Base-by-base conservation (phyloP, 148 eudicot species). In the Cornus kousa region DNA sequence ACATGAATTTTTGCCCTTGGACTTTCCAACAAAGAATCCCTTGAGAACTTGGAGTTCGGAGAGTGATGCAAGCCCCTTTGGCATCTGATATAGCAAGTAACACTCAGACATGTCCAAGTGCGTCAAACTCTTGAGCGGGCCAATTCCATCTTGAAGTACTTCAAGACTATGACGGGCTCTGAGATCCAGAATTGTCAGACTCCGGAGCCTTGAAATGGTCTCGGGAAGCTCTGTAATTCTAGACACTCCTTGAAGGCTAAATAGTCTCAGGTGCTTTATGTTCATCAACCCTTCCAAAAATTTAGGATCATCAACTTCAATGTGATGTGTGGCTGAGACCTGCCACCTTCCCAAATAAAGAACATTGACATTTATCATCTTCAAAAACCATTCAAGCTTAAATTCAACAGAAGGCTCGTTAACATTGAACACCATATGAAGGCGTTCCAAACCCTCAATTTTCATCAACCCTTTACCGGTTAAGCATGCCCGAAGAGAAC, bases 61-160 rank as follows among this genome's bases (percentile, higher is more conserved):
- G 16, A 90, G 83, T 2, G 10, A 6, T 0, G 75, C 28, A 43
- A 90, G 81, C 12, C 79, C 87, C 24, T 83, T 87, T 11, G 93
- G 93, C 80, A 90, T 74, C 13, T 79, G 46, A 17, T 81, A 82
- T 2, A 90, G 79, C 35, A 88, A 80, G 76, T 83, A 84, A 73
- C 93, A 90, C 72, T 87, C 86, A 0, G 93, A 85, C 67, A 90
- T 74, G 53, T 90, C 93, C 82, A 90, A 81, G 71, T 84, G 91
- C 2, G 86, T 85, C 73, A 88, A 77, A 67, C 75, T 85, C 79
- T 77, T 81, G 50, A 90, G 89, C 19, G 28, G 53, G 28, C 85
- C 84, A 32, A 90, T 88, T 3, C 53, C 74, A n/a, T 81, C 28
- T 0, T 90, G 90, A 31, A 90, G 75, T 31, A 3, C 66, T 78